A percentile compares a stretch with the other conserved stretches of the same genome.
Conservation (phyloP, 2,329 filamentous ascomycete genomes). For the Trematosphaeria pertusa region DNA sequence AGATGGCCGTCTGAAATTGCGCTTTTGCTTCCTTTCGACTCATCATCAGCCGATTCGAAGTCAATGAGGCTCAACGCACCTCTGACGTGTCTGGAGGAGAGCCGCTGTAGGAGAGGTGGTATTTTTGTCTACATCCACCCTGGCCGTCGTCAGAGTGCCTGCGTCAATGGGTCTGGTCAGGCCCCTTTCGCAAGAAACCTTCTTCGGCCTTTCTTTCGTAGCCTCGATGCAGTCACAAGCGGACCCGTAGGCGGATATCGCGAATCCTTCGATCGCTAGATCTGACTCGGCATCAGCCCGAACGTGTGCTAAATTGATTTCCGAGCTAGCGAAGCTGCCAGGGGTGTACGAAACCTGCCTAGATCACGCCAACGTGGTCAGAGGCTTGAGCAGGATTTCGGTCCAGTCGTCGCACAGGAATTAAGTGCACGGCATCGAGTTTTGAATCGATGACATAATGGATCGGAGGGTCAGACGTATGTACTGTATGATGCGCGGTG, state of each 20-base stretch:
- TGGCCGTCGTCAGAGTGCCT: no score
- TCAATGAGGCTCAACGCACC: not conserved
- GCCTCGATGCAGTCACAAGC: no score
- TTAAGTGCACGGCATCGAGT: not conserved
- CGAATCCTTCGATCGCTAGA: conserved; percentile 10
- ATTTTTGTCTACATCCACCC: no score
- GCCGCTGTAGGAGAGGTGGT: no score
- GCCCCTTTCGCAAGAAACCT: not conserved
- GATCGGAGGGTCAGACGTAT: conserved; percentile 47
- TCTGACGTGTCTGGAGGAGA: not conserved
- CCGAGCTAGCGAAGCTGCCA: no score
- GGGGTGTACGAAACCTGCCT: conserved; percentile 1
- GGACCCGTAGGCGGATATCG: conserved; percentile 16
- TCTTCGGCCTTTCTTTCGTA: not conserved
- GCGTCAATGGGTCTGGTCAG: not conserved
- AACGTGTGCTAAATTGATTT: conserved; percentile 5
- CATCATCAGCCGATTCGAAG: not conserved
- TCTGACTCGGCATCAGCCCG: conserved; percentile 14
- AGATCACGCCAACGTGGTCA: conserved; percentile 25
- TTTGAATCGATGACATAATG: conserved; percentile 48
- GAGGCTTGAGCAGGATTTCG: conserved; percentile 1
- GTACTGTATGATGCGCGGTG: no score
- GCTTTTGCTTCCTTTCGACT: not conserved
- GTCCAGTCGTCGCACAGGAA: conserved; percentile 1
- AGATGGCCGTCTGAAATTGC: no score